A percentile compares a stretch with the other conserved stretches of the same genome.
These are phyloP conservation scores for Pichia sp. DNA, from an alignment of 1,139 yeast species.

Conservation along the genomic window DNA sequence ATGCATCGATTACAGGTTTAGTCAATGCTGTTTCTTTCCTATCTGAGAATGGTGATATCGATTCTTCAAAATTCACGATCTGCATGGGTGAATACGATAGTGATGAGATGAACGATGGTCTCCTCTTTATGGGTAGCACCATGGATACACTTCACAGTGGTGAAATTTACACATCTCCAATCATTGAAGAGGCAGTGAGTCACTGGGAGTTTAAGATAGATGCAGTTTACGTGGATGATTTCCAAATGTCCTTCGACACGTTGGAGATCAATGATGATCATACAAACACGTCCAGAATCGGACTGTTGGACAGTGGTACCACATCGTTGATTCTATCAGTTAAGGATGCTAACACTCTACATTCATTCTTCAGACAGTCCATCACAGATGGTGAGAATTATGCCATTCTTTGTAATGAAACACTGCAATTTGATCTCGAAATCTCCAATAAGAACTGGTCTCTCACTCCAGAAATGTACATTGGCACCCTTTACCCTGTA, in stretches of 20 bases:
- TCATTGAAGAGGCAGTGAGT: constrained; percentile 32
- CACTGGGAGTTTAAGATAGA: constrained; percentile 51
- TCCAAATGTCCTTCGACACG: constrained; percentile 28
- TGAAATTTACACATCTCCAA: constrained; percentile 35
- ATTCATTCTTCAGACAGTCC: constrained; percentile 41
- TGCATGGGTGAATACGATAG: constrained; percentile 32
- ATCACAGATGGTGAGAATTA: constrained; percentile 52
- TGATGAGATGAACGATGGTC: constrained; percentile 33
- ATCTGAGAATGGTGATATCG: constrained; percentile 29
- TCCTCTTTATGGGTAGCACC: constrained; percentile 38
- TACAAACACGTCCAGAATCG: constrained; percentile 30
- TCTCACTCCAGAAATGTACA: constrained; percentile 38
- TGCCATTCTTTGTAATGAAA: constrained; percentile 52
- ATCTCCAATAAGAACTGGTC: constrained; percentile 40
- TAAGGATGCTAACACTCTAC: constrained; percentile 48
- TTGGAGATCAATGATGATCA: constrained; percentile 16
- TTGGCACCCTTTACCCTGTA: constrained; percentile 40
- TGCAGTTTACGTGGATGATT: constrained; percentile 30
- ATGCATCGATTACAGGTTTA: constrained; percentile 28
- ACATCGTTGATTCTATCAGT: constrained; percentile 53
- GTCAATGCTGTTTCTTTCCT: constrained; percentile 36
- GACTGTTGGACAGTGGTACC: constrained; percentile 61
- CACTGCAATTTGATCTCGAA: constrained; percentile 32
- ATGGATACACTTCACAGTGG: constrained; percentile 37
- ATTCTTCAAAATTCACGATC: constrained; percentile 34